Percentiles rank a stretch among this genome's conserved stretches.
Evolutionary conservation across 768 basidiomycete genomes (phyloP).

Genomic region (Amanita muscaria): DNA sequence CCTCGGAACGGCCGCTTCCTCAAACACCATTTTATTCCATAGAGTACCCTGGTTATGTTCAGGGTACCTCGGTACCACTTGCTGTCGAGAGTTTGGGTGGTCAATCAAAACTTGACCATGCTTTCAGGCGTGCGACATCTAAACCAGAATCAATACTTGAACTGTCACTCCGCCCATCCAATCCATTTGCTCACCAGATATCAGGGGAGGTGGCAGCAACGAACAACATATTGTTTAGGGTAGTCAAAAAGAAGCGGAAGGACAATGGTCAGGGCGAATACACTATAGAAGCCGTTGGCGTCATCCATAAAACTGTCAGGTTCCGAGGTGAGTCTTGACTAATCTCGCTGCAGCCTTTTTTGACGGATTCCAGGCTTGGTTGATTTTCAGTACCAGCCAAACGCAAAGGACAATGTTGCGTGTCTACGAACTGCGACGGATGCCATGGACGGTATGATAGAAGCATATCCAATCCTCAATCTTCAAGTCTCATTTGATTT

Average conservation of each 20-base stretch:
- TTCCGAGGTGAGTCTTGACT: constrained; percentile 67
- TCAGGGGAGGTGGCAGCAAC: constrained; percentile 71
- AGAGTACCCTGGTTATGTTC: constrained; percentile 87
- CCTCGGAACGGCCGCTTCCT: constrained; percentile 38
- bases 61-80: constrained; percentile 44
- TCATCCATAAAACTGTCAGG: constrained; percentile 73
- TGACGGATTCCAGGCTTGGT: constrained; percentile 66
- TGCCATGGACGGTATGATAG: constrained; percentile 67
- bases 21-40: constrained; percentile 63
- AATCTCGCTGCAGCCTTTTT: background rate
- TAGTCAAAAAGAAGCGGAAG: constrained; percentile 66
- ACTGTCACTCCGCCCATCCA: constrained; percentile 61
- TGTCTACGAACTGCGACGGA: constrained; percentile 68
- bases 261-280: constrained; percentile 48
- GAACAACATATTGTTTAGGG: constrained; percentile 76
- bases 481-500: background rate
- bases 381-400: constrained; percentile 85
- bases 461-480: background rate
- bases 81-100: constrained; percentile 66
- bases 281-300: constrained; percentile 62
- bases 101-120: constrained; percentile 59
- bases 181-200: constrained; percentile 77
- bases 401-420: constrained; percentile 59
- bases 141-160: constrained; percentile 64
- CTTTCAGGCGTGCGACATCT: constrained; percentile 63